Conservation (phyloP, 768 basidiomycete species). For the Tricholoma hemisulphureum region DNA sequence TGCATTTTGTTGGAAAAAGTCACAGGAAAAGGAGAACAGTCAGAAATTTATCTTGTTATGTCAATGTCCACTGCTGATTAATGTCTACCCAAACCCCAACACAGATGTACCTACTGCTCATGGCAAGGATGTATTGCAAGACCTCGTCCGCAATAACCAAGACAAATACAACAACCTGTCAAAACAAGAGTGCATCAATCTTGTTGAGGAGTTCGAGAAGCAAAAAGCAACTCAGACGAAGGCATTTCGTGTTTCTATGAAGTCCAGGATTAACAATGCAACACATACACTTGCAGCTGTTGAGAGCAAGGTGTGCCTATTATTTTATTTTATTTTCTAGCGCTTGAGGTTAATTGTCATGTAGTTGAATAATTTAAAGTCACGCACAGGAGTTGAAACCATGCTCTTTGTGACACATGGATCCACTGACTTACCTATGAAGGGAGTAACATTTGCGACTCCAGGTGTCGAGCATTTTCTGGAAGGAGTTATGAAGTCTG, state of each 20-base stretch:
- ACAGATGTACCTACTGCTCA: not conserved
- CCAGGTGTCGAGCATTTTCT: slow-evolving; percentile 7
- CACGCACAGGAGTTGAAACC: not conserved
- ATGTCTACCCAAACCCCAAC: no score
- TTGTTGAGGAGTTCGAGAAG: not conserved
- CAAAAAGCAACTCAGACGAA: not conserved
- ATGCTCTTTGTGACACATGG: not conserved
- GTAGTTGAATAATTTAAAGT: not conserved
- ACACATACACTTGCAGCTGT: not conserved
- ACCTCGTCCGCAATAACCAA: not conserved
- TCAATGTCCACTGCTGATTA: no score
- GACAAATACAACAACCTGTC: not conserved
- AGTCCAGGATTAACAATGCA: not conserved
- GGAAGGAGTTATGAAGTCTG: slow-evolving; percentile 1
- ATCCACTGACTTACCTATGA: slow-evolving; percentile 1
- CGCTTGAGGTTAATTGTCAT: not conserved
- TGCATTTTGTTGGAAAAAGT: slow-evolving; percentile 12
- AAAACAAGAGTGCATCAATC: not conserved
- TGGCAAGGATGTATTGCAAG: not conserved
- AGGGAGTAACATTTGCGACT: slow-evolving; percentile 2
- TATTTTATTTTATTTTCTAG: not conserved
- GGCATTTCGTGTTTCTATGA: not conserved
- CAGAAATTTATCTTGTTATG: not conserved
- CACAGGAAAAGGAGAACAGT: not conserved
- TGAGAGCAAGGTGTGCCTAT: not conserved